Evolutionary conservation across 768 basidiomycete species (phyloP).

Genomic region (Tricholomella constricta): DNA sequence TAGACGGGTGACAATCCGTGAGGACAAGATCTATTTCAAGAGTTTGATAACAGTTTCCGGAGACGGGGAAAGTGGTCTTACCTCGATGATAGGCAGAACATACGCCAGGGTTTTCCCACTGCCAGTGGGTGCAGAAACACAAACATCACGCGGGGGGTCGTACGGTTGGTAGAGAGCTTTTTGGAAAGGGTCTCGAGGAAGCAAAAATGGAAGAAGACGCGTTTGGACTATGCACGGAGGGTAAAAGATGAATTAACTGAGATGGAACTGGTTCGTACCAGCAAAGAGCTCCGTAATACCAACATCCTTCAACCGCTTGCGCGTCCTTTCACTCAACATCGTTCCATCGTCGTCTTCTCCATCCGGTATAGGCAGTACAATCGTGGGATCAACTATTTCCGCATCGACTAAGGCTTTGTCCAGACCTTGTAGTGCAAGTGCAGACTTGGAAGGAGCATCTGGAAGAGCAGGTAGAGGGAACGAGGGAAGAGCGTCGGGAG

Average conservation of each 20-base stretch:
- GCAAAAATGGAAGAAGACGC: conserved; percentile 78
- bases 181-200: conserved; percentile 44
- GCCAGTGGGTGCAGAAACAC: conserved; percentile 96
- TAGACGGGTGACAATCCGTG: conserved; percentile 76
- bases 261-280: conserved; percentile 46
- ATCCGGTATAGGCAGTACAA: conserved; percentile 44
- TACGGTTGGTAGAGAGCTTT: conserved; percentile 65
- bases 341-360: conserved; percentile 43
- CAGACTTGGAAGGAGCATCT: conserved; percentile 65
- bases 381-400: conserved; percentile 62
- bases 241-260: conserved; percentile 3
- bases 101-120: conserved; percentile 99
- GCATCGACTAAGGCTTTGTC: conserved; percentile 74
- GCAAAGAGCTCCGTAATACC: conserved; percentile 90
- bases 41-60: conserved; percentile 1
- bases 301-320: conserved; percentile 65
- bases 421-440: conserved; percentile 77
- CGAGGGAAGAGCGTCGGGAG: conserved; percentile 49
- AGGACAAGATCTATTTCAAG: conserved; percentile 61
- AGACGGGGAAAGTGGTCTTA: conserved; percentile 26
- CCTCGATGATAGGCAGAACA: conserved; percentile 90
- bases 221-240: conserved; percentile 72
- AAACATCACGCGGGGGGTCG: conserved; percentile 73
- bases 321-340: conserved; percentile 59
- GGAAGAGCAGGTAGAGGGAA: conserved; percentile 73